Conservation (phyloP, 169 alveolate genomes). For the Amoebophrya sp. region DNA sequence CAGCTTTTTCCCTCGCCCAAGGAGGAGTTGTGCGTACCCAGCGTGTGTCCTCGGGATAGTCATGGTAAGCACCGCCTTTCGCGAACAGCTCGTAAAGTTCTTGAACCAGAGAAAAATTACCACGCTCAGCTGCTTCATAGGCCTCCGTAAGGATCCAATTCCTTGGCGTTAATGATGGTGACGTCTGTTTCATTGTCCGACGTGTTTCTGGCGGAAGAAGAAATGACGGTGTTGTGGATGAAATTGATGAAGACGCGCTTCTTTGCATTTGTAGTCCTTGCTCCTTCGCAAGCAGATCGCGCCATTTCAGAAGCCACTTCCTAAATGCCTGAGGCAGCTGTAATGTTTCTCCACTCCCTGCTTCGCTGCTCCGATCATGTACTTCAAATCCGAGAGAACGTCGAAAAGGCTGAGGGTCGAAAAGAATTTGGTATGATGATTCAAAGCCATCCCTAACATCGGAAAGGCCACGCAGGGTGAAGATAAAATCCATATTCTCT, state of each 20-base stretch:
- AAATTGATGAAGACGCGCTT: neutral
- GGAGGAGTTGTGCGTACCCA: neutral
- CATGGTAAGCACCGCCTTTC: neutral
- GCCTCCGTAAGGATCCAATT: neutral
- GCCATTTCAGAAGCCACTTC: neutral
- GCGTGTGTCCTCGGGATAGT: neutral
- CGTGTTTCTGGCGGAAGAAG: neutral
- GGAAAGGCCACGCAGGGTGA: neutral
- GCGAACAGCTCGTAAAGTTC: neutral
- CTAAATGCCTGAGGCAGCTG: neutral
- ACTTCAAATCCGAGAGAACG: no score
- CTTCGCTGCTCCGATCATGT: no score
- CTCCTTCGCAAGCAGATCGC: neutral
- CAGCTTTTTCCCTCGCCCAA: conserved; percentile 1
- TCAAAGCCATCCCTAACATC: neutral
- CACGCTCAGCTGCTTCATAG: conserved; percentile 7
- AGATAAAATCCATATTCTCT: neutral
- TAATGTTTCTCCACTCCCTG: neutral
- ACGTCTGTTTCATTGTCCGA: neutral
- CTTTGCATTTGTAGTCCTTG: neutral
- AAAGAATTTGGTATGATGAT: no score
- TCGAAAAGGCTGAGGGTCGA: neutral
- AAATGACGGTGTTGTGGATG: neutral
- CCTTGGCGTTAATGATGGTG: neutral
- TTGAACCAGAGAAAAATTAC: neutral